Conservation (phyloP, 768 basidiomycete genomes). For the Boletus patriciae region DNA sequence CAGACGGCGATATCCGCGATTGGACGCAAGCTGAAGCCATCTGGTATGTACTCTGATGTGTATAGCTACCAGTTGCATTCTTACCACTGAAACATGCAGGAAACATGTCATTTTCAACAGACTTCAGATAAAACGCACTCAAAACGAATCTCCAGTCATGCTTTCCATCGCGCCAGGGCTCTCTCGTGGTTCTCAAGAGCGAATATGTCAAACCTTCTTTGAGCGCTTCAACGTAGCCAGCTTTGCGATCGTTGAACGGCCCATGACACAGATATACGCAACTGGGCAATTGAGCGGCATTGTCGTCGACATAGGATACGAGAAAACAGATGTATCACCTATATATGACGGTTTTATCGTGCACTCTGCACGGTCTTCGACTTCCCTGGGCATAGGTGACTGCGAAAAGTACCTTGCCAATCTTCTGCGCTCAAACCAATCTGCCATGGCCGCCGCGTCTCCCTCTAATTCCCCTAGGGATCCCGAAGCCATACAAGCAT, state of each 20-base stretch:
- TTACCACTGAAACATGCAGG: slow-evolving; percentile 44
- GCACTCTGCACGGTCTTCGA: slow-evolving; percentile 52
- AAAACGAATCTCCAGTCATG: slow-evolving; percentile 86
- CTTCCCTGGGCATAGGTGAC: slow-evolving; percentile 65
- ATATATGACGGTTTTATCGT: slow-evolving; percentile 72
- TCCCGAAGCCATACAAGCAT: slow-evolving; percentile 46
- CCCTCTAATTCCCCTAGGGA: slow-evolving; percentile 50
- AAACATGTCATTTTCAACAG: slow-evolving; percentile 78
- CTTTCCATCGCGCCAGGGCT: slow-evolving; percentile 68
- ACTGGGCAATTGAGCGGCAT: slow-evolving; percentile 69
- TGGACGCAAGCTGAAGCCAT: slow-evolving; percentile 88
- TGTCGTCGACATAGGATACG: slow-evolving; percentile 78
- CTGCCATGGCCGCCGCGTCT: slow-evolving; percentile 57
- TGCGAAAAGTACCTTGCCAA: slow-evolving; percentile 77
- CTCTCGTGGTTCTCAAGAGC: slow-evolving; percentile 66
- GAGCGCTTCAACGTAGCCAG: slow-evolving; percentile 90
- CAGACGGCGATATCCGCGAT: slow-evolving; percentile 67
- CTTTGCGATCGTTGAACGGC: slow-evolving; percentile 76
- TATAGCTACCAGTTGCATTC: background rate
- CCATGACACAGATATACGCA: slow-evolving; percentile 82
- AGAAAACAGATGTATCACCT: slow-evolving; percentile 74
- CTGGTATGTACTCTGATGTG: slow-evolving; percentile 53
- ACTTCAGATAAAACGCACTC: slow-evolving; percentile 73
- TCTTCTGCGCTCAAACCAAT: slow-evolving; percentile 67
- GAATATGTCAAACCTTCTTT: slow-evolving; percentile 82